phyloP scores from a whole-genome alignment of 176 grass and related monocot genomes.

The Oropetium thomaeum region DNA sequence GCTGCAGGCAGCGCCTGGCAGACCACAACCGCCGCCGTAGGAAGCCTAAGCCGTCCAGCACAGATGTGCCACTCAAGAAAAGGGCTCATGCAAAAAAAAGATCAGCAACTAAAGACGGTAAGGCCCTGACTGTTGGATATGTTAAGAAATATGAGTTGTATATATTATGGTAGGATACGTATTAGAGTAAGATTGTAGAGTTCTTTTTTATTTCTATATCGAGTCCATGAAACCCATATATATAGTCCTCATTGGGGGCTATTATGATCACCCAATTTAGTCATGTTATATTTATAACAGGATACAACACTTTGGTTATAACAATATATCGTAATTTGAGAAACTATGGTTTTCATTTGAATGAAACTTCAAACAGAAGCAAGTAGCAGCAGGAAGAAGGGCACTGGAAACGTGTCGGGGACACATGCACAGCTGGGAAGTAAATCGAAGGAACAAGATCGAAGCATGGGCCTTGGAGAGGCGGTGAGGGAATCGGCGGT shows the following conservation, averaged over 20 bases:
- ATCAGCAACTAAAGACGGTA: slow-evolving; percentile 38
- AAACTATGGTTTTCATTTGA: not conserved
- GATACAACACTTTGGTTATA: too few species aligned
- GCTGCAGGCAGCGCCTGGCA: slow-evolving; percentile 87
- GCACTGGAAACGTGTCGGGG: slow-evolving; percentile 30
- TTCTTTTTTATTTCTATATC: too few species aligned
- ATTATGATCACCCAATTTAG: too few species aligned
- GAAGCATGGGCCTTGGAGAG: slow-evolving; percentile 42
- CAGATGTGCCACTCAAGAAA: slow-evolving; percentile 35
- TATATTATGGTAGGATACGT: too few species aligned
- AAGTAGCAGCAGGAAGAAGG: slow-evolving; percentile 44
- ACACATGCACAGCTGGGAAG: slow-evolving; percentile 39
- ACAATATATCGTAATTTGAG: too few species aligned
- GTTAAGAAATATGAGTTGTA: too few species aligned
- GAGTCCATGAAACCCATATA: too few species aligned
- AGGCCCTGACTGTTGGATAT: too few species aligned
- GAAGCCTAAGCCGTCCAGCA: slow-evolving; percentile 61
- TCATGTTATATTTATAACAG: too few species aligned
- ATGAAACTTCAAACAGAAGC: slow-evolving; percentile 41
- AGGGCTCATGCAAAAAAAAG: slow-evolving; percentile 33
- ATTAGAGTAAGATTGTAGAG: too few species aligned
- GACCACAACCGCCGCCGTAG: slow-evolving; percentile 88
- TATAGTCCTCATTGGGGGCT: too few species aligned
- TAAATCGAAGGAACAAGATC: slow-evolving; percentile 38
- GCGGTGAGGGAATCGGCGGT: slow-evolving; percentile 43